Base-by-base conservation (phyloP, 2,329 filamentous ascomycete species). In the Exutisphaerella laricina region DNA sequence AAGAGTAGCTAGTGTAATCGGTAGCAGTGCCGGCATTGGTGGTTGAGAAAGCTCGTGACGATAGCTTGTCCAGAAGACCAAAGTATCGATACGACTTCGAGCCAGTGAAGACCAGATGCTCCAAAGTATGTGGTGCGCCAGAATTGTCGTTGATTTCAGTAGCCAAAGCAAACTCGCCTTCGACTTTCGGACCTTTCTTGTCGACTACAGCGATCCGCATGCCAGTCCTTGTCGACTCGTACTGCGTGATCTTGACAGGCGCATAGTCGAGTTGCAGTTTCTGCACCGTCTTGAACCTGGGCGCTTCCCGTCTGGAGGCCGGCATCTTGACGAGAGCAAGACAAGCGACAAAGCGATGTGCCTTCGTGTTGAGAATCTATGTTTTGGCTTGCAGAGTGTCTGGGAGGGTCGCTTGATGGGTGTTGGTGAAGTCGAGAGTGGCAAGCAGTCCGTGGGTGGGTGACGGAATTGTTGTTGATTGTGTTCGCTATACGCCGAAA, bases 121-220 rank as follows among this genome's bases (percentile, higher is more conserved):
- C 72, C 10, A 75, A 62, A 1, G 72, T 74, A 49, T 74, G 72
- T 12, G 72, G 92, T 10, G 92, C 85, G 29, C 92, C 92, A 8
- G 90, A 97, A 65, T 98, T 88, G 69, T 98, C 92, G 58, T 94
- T 84, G 57, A 98, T 97, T 67, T 98, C 92, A 3, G 92, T 98
- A 23, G 92, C 92, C 40, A 98, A 76, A 23, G 89, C 84, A 66
- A 98, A 98, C 68, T 94, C 95, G 23, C 92, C 92, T 55, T 86
- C 84, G 48, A 96, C 78, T 66, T 96, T 97, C n/a, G 92, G 92
- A 0, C 92, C 90, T 62, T 92, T 81, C 56, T 88, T 83, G 63
- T 97, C 85, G 55, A 94, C 88, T 37, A 96, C 86, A 29, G 95
- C 81, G 23, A 95, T 85, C 55, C 89, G 84, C 87, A 98, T 92